Conservation (phyloP, 2,329 filamentous ascomycete genomes). For the Colletotrichum acutatum region DNA sequence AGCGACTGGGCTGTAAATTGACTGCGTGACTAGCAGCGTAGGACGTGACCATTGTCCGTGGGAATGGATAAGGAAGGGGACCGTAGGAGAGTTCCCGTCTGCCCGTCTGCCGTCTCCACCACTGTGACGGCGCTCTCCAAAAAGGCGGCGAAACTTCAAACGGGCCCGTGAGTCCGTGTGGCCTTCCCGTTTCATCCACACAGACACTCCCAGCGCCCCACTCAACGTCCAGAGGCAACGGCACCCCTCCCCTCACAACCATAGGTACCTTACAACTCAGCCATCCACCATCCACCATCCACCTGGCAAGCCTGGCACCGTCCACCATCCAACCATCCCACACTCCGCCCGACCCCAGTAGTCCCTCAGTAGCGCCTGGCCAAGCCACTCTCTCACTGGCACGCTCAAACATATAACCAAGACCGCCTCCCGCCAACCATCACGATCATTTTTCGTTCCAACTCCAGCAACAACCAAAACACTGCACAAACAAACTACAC, state of each 20-base stretch:
- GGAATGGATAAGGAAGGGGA: constrained; percentile 6
- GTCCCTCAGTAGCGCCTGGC: constrained; percentile 18
- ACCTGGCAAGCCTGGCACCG: not conserved
- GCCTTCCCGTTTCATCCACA: constrained; percentile 36
- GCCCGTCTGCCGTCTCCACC: constrained; percentile 7
- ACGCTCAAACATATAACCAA: constrained; percentile 34
- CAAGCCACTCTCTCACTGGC: constrained; percentile 18
- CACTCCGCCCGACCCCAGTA: constrained; percentile 22
- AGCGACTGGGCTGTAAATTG: not conserved
- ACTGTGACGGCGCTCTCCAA: constrained; percentile 19
- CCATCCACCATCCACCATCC: constrained; percentile 17
- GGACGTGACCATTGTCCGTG: not conserved
- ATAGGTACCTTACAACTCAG: constrained; percentile 10
- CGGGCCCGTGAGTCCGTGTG: constrained; percentile 34
- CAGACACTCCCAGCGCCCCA: constrained; percentile 18
- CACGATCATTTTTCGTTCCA: not conserved
- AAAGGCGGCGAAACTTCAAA: constrained; percentile 33
- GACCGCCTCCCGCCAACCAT: constrained; percentile 24
- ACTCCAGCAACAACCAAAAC: constrained; percentile 25
- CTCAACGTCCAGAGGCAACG: not conserved
- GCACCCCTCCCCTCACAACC: constrained; percentile 2
- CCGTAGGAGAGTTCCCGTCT: not conserved
- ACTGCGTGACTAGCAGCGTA: not conserved
- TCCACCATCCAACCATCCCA: constrained; percentile 1
- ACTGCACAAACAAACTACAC: constrained; percentile 13